Conservation (phyloP, 1,284 basidiomycete species). For the Ceratobasidium sp. region DNA sequence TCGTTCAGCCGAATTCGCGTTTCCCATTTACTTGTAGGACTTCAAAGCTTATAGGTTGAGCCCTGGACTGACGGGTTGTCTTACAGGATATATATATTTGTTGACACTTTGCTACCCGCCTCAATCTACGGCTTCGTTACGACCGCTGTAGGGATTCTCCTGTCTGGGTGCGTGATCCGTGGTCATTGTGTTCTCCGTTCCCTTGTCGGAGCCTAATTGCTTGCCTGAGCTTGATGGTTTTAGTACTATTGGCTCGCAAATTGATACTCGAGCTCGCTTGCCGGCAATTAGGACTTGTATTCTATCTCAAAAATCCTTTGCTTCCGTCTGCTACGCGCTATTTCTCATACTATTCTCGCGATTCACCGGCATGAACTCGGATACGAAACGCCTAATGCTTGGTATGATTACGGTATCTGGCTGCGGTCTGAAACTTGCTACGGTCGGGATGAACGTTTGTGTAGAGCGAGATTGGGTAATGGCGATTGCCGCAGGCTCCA, state of each 20-base stretch:
- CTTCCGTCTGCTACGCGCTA: slow-evolving; percentile 59
- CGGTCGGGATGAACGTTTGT: slow-evolving; percentile 63
- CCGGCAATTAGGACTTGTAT: slow-evolving; percentile 61
- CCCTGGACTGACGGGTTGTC: not conserved
- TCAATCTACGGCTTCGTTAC: slow-evolving; percentile 65
- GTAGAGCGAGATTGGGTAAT: slow-evolving; percentile 69
- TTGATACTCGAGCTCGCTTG: slow-evolving; percentile 61
- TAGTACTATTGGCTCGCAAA: slow-evolving; percentile 59
- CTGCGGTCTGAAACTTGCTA: slow-evolving; percentile 61
- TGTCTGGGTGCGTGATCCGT: slow-evolving; percentile 43
- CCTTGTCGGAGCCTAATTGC: slow-evolving; percentile 56
- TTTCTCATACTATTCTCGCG: slow-evolving; percentile 56
- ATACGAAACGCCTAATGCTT: slow-evolving; percentile 56
- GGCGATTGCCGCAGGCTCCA: slow-evolving; percentile 58
- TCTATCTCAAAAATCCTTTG: slow-evolving; percentile 61
- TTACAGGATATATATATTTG: slow-evolving; percentile 59
- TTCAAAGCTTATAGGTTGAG: not conserved
- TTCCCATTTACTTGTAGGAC: slow-evolving; percentile 61
- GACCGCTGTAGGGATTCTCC: slow-evolving; percentile 57
- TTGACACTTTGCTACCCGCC: slow-evolving; percentile 64
- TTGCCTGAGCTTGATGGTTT: slow-evolving; percentile 52
- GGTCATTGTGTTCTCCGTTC: not conserved
- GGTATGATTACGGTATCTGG: slow-evolving; percentile 60
- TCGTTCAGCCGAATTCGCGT: slow-evolving; percentile 62
- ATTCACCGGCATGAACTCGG: slow-evolving; percentile 50